These are phyloP conservation scores for Stagonosporopsis cucurbitacearum DNA, from an alignment of 2,329 filamentous ascomycete species.

Conservation along the genomic window DNA sequence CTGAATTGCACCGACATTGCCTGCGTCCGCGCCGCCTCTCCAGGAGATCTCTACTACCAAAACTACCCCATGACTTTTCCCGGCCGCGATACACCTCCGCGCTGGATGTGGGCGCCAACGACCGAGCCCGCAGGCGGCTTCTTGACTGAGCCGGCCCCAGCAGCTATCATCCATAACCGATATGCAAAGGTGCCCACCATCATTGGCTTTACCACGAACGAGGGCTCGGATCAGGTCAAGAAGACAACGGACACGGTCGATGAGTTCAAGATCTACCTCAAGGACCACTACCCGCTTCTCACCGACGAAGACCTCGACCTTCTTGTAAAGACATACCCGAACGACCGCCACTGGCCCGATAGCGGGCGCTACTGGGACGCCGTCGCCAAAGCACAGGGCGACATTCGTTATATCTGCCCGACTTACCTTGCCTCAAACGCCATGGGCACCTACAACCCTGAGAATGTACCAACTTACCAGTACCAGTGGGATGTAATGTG, in stretches of 20 bases:
- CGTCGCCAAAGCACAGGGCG: conserved; percentile 43
- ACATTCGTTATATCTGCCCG: conserved; percentile 45
- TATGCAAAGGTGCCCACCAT: conserved; percentile 43
- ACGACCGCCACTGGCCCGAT: conserved; percentile 45
- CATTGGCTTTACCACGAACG: conserved; percentile 43
- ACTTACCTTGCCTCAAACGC: conserved; percentile 42
- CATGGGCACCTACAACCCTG: conserved; percentile 38
- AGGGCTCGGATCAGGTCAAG: conserved; percentile 52
- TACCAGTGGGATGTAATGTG: conserved; percentile 47
- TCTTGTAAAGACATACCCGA: conserved; percentile 38
- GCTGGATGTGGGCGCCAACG: conserved; percentile 47
- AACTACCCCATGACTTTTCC: conserved; percentile 46
- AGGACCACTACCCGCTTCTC: conserved; percentile 55
- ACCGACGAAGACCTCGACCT: conserved; percentile 58
- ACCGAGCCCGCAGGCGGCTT: conserved; percentile 38
- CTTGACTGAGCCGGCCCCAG: conserved; percentile 38
- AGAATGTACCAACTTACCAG: conserved; percentile 34
- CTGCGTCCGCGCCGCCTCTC: conserved; percentile 36
- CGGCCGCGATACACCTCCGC: conserved; percentile 38
- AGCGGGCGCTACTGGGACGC: conserved; percentile 43
- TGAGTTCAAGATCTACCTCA: conserved; percentile 44
- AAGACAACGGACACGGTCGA: conserved; percentile 47
- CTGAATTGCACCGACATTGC: conserved; percentile 41
- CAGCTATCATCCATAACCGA: conserved; percentile 34
- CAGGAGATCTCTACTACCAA: conserved; percentile 41